Conservation (phyloP, 306 rosid species). For the Carpinus viminea region DNA sequence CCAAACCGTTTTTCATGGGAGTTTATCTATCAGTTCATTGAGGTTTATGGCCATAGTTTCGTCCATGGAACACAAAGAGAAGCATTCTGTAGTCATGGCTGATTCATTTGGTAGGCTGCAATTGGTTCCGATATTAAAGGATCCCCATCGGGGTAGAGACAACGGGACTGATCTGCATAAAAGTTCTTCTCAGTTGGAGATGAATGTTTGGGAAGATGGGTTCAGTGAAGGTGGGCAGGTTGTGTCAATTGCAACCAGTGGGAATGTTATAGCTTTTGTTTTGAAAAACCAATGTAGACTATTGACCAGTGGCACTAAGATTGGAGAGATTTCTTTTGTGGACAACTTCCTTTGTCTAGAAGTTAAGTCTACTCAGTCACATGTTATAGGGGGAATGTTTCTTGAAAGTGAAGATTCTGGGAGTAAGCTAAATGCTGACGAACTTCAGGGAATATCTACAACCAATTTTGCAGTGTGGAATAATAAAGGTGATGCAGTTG, state of each 20-base stretch:
- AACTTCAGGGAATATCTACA: constrained; percentile 29
- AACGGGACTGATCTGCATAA: constrained; percentile 38
- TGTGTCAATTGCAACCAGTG: constrained; percentile 47
- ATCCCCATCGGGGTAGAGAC: constrained; percentile 43
- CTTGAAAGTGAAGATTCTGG: constrained; percentile 45
- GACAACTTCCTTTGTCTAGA: constrained; percentile 37
- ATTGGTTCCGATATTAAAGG: constrained; percentile 50
- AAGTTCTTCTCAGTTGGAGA: constrained; percentile 42
- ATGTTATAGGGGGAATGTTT: constrained; percentile 64
- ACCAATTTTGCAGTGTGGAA: constrained; percentile 66
- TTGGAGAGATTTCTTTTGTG: constrained; percentile 65
- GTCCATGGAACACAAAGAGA: constrained; percentile 48
- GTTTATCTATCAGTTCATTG: constrained; percentile 67
- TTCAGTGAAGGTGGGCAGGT: constrained; percentile 48
- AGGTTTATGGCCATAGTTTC: constrained; percentile 75
- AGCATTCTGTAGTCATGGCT: constrained; percentile 57
- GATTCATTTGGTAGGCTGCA: constrained; percentile 78
- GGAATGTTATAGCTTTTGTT: constrained; percentile 51
- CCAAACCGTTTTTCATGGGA: constrained; percentile 80
- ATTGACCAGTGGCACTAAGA: constrained; percentile 43
- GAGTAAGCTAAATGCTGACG: constrained; percentile 27
- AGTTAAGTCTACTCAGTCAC: constrained; percentile 40
- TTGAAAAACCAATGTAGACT: constrained; percentile 57
- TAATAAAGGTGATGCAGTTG: constrained; percentile 61
- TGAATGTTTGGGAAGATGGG: constrained; percentile 50